phyloP scores from a whole-genome alignment of 2,329 filamentous ascomycete species.

The Aphanocladium album region DNA sequence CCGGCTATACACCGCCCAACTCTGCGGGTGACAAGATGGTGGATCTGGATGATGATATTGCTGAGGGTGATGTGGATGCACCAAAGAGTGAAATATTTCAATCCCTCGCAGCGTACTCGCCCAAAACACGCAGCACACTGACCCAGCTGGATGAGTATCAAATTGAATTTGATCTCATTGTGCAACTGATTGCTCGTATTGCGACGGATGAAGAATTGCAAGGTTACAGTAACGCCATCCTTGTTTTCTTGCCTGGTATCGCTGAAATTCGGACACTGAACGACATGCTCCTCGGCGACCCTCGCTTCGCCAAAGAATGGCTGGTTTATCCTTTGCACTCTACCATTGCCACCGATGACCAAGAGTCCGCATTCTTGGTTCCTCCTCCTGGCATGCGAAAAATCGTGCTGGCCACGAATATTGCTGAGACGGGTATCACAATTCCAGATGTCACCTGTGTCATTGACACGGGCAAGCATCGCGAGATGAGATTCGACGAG shows the following conservation, averaged over 20 bases:
- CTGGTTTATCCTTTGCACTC: constrained; percentile 87
- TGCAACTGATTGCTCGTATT: constrained; percentile 72
- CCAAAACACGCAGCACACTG: constrained; percentile 68
- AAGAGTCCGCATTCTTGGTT: constrained; percentile 85
- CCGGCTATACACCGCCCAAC: constrained; percentile 59
- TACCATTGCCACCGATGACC: constrained; percentile 91
- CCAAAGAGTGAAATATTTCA: constrained; percentile 55
- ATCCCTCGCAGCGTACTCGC: constrained; percentile 67
- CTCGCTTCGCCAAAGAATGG: constrained; percentile 72
- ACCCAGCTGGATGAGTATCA: constrained; percentile 81
- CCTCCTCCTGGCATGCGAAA: constrained; percentile 80
- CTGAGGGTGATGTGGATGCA: constrained; percentile 40
- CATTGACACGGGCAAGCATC: constrained; percentile 93
- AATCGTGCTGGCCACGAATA: constrained; percentile 95
- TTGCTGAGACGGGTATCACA: constrained; percentile 96
- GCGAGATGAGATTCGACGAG: constrained; percentile 96
- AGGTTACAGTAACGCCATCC: constrained; percentile 78
- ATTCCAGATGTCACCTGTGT: constrained; percentile 98
- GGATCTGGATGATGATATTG: constrained; percentile 59
- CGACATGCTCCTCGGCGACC: constrained; percentile 74
- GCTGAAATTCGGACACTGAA: constrained; percentile 87
- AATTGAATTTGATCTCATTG: constrained; percentile 83
- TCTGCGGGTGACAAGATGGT: constrained; percentile 47
- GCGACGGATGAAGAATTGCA: constrained; percentile 61
- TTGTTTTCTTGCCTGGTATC: constrained; percentile 94